Evolutionary conservation across 108 stramenopile genomes (phyloP), one percentile per base, ranked within the genome.

Genomic region (Skeletonema tropicum): DNA sequence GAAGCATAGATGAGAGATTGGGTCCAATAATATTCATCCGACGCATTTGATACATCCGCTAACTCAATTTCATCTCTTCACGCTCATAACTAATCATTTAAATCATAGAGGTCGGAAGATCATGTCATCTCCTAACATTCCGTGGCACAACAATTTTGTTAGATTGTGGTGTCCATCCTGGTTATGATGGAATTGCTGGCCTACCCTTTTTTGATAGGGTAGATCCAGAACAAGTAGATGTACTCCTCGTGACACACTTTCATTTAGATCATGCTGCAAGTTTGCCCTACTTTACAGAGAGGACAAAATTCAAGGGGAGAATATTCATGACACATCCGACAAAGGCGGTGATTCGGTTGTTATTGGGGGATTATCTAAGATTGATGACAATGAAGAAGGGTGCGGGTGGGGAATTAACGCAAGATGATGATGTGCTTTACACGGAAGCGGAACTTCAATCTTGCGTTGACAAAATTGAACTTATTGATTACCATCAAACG

Each of bases 281-380:
- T 25, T 60, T 99, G 13, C 99, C 99, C 11, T 98, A 98, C 83
- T 88, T 99, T 57, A 99, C 99, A 15, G 99, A 99, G 71, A 85
- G 97, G 80, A 99, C 98, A 7, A 86, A 85, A 19, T 99, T 99
- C 84, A 82, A 82, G 61, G 99, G 98, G 10, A 75, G 97, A 12
- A 87, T 99, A 63, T 97, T 97, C 84, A 98, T 98, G 97, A 99
- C 98, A 2, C 98, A 98, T 74, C 95, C 98, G 21, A 99, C 99
- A 60, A 97, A 97, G 83, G 98, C 99, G 9, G 98, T 99, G 25
- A 79, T 97, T 64, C 84, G 97, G 11, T 69, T 98, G 36, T 66
- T 98, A 60, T 83, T 99, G 64, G 92, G 93, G 7, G 98, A 99
- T 84, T 98, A 97, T 79, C 63, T 96, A 14, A 81, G 94, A 26